Percentiles rank a stretch among this genome's conserved stretches.
Evolutionary conservation across 2,329 filamentous ascomycete species (phyloP).

Genomic region (Neocatenulostroma microsporum): DNA sequence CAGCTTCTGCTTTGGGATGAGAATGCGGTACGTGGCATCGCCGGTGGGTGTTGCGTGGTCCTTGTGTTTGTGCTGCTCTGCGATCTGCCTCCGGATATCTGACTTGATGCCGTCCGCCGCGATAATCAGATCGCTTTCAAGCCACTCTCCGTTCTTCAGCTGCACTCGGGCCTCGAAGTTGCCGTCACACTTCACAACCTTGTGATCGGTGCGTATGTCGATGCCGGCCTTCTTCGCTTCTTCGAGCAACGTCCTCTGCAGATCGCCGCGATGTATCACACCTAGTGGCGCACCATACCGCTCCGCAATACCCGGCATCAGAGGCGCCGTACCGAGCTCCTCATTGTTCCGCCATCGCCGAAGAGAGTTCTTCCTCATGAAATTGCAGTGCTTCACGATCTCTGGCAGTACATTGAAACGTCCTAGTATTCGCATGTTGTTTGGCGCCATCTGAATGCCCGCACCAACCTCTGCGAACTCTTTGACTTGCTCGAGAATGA

Average conservation of each 20-base stretch:
- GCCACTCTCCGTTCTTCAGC: conserved; percentile 12
- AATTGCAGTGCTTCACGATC: conserved; percentile 34
- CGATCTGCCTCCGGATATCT: conserved; percentile 37
- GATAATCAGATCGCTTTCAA: conserved; percentile 46
- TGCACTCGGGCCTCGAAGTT: conserved; percentile 14
- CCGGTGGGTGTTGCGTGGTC: conserved; percentile 42
- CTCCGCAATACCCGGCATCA: conserved; percentile 10
- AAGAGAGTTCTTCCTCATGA: conserved; percentile 20
- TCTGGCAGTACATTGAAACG: conserved; percentile 40
- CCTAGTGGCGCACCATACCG: conserved; percentile 38
- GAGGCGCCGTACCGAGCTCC: conserved; percentile 10
- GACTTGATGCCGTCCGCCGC: conserved; percentile 51
- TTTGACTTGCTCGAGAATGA: conserved; percentile 39
- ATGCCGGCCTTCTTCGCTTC: conserved; percentile 40
- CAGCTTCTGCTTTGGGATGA: conserved; percentile 42
- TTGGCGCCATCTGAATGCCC: conserved; percentile 44
- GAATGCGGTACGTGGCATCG: conserved; percentile 49
- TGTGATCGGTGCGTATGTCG: conserved; percentile 28
- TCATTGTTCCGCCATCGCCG: conserved; percentile 11
- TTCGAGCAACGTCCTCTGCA: conserved; percentile 41
- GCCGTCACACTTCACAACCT: conserved; percentile 10
- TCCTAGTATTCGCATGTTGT: conserved; percentile 40
- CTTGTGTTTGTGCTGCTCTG: conserved; percentile 31
- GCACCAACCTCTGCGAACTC: conserved; percentile 43
- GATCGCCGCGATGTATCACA: conserved; percentile 47